A percentile compares a stretch with the other conserved stretches of the same genome.
Evolutionary conservation across 176 grass and related monocot species (phyloP).

Genomic region (Aechmea fasciata): DNA sequence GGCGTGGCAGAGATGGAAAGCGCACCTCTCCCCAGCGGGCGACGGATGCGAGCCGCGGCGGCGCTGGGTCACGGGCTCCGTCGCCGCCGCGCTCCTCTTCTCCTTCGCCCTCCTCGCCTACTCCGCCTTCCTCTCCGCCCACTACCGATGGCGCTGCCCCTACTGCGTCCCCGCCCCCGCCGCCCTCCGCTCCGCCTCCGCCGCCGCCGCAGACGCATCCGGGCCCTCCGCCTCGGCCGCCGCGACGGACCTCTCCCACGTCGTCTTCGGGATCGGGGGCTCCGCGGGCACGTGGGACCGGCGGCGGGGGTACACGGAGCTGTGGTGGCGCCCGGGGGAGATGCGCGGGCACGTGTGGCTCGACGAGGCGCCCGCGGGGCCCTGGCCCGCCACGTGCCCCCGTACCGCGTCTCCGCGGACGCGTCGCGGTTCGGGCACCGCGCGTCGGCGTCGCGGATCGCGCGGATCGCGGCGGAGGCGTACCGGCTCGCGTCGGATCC

Average conservation of each 20-base stretch:
- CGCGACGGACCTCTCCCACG: conserved; percentile 33
- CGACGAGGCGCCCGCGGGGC: conserved; percentile 38
- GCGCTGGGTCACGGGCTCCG: conserved; percentile 34
- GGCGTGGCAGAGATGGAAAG: conserved; percentile 41
- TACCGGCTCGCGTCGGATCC: conserved; percentile 29
- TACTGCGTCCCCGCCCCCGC: neutral
- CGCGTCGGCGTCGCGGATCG: conserved; percentile 67
- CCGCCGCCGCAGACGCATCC: too few species aligned
- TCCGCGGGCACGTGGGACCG: conserved; percentile 53
- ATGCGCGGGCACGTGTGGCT: conserved; percentile 87
- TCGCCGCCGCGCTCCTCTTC: conserved; percentile 36
- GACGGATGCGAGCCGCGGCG: conserved; percentile 21
- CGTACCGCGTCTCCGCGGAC: conserved; percentile 63
- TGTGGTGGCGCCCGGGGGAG: conserved; percentile 62
- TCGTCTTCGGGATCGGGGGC: conserved; percentile 82
- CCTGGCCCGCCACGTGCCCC: conserved; percentile 47
- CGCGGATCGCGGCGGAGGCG: conserved; percentile 63
- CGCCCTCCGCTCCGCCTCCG: neutral
- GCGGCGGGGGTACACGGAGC: conserved; percentile 54
- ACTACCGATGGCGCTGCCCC: conserved; percentile 32
- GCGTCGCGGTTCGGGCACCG: conserved; percentile 66
- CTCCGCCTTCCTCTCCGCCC: conserved; percentile 35
- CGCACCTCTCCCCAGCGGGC: conserved; percentile 3
- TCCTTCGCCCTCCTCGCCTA: conserved; percentile 52
- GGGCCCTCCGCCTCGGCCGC: conserved; percentile 27